Base-by-base conservation (phyloP, 495 filamentous ascomycete species). In the Penicillium lagena region DNA sequence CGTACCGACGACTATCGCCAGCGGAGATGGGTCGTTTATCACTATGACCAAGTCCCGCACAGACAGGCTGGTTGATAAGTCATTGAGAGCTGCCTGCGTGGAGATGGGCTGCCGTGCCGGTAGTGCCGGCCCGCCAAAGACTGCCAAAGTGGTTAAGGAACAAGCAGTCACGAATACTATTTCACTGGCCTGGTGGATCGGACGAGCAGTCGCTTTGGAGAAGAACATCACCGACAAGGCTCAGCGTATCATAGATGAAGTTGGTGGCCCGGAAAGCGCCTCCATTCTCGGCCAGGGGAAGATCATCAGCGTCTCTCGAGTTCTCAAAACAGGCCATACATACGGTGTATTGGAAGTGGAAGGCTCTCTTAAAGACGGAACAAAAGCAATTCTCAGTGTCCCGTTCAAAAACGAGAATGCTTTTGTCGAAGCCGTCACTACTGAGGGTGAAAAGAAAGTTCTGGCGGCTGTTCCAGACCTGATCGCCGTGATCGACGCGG, bases 321-420 rank as follows among this genome's bases (percentile, higher is more conserved):
- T 60, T 60, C 35, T 78, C 64, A 66, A 54, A 42, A 58, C 50
- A 9, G 55, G 55, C 5, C 55, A 58, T 37, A 51, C 47, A 0
- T 54, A 58, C 46, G 80, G 79, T 22, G 45, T 54, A 6, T 28
- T 57, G 13, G 50, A 57, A 29, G 45, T 57, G 8, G 13, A 76
- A 77, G 50, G 61, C 69, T 33, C 76, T 74, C 54, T 78, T 70
- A 9, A 70, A 68, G 56, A 73, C 73, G 48, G 64, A 30, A 73
- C 63, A 1, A 59, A 62, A n/a, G 58, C 49, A 9, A 32, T 29
- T 10, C 45, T 51, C 15, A 50, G 49, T 31, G 31, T 70, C 67
- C 78, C 79, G 1, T 82, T 83, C 60, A 81, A 81, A 62, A 82
- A 82, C 54, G 80, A 84, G 52, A 84, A 82, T 51, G 77, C 82